These are phyloP conservation scores for Peltaster fructicola DNA, from an alignment of 2,329 filamentous ascomycete genomes.

Conservation along the genomic window DNA sequence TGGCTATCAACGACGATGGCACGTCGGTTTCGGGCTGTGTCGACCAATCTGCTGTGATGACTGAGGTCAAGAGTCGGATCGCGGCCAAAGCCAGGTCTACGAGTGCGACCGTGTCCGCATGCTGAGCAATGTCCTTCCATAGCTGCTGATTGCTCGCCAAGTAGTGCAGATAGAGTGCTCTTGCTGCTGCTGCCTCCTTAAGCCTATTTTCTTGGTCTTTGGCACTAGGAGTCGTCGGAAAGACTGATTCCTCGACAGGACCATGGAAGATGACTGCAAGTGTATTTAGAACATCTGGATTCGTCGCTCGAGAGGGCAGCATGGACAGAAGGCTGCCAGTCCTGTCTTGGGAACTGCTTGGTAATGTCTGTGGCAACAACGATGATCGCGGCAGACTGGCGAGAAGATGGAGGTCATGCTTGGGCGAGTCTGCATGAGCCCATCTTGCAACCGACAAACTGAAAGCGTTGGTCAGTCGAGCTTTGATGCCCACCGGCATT, in stretches of 20 bases:
- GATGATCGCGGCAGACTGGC: conserved; percentile 36
- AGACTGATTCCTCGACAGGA: conserved; percentile 21
- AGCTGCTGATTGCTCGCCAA: conserved; percentile 31
- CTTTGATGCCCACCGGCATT: conserved; percentile 27
- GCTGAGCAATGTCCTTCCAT: conserved; percentile 33
- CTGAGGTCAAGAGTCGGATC: conserved; percentile 31
- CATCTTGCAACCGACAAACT: conserved; percentile 28
- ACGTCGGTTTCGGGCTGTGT: conserved; percentile 3
- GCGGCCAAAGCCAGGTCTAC: conserved; percentile 39
- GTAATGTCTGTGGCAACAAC: conserved; percentile 33
- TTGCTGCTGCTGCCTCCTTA: conserved; percentile 33
- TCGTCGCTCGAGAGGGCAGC: conserved; percentile 35
- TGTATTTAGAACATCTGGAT: conserved; percentile 35
- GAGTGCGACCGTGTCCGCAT: conserved; percentile 40
- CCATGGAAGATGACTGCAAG: conserved; percentile 40
- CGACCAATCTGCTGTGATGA: conserved; percentile 39
- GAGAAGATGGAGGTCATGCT: conserved; percentile 39
- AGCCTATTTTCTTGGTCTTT: too few relatives aligned
- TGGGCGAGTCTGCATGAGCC: conserved; percentile 36
- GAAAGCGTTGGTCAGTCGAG: conserved; percentile 29
- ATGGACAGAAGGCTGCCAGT: conserved; percentile 26
- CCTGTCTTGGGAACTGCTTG: too few relatives aligned
- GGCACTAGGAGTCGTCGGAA: conserved; percentile 16
- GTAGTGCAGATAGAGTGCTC: conserved; percentile 38
- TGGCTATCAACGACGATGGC: conserved; percentile 15